Evolutionary conservation across 179 eudicot species (phyloP).

Genomic region (Beta lomatogona): DNA sequence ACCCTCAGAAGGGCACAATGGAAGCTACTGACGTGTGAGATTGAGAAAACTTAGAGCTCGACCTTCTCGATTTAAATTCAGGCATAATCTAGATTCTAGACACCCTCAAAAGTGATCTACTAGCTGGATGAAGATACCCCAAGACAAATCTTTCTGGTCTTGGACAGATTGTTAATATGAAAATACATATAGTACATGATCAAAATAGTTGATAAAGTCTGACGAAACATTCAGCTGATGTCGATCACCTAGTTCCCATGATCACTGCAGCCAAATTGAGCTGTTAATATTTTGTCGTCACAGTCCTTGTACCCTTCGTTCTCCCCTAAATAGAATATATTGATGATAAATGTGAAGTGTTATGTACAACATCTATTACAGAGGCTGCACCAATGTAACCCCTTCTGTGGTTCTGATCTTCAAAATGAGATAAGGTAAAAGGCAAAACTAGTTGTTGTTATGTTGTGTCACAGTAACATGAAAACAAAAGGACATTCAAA

Average conservation of each 20-base stretch:
- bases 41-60: neutral
- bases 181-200: too few species aligned
- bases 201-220: too few species aligned
- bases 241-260: neutral
- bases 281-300: neutral
- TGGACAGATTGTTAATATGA: too few species aligned
- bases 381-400: neutral
- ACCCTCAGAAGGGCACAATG: neutral
- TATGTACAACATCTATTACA: neutral
- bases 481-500: neutral
- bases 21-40: neutral
- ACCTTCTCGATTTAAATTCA: too few species aligned
- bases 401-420: neutral
- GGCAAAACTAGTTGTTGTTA: neutral
- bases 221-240: neutral
- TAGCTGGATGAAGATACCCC: too few species aligned
- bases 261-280: neutral
- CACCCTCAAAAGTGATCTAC: too few species aligned
- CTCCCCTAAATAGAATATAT: neutral
- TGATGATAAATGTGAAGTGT: neutral
- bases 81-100: too few species aligned
- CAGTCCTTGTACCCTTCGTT: too few species aligned
- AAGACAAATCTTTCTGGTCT: too few species aligned
- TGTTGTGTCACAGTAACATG: neutral
- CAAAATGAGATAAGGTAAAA: neutral